Evolutionary conservation across 768 basidiomycete genomes (phyloP), one percentile per base, ranked within the genome.

Genomic region (Trametes meyenii): DNA sequence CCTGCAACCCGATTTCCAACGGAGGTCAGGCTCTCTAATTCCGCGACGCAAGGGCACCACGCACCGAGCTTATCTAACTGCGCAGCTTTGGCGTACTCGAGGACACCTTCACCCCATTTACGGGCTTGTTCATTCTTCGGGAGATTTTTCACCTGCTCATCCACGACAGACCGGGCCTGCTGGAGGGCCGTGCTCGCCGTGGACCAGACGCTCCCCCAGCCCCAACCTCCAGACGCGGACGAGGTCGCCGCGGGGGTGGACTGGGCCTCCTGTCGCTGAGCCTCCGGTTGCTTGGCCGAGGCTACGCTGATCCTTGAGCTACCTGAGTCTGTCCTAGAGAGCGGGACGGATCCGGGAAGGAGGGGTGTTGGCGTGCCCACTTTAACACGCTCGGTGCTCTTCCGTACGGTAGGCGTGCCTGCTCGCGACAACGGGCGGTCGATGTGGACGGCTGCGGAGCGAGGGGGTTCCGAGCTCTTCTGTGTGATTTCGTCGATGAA

Each of bases 401-500:
- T 90, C 67, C 88, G 81, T 43, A 91, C 74, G 4, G 78, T 85
- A 3, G 90, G 90, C 3, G 89, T 90, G 38, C 86, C 84, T 36
- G 88, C 83, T 49, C 89, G 83, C 54, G 87, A 87, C 54, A 78
- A 67, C 14, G 83, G 83, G 16, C 85, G 78, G 51, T 87, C 85
- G 58, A 83, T 75, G 66, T 83, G 82, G 17, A 82, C 80, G 29
- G 82, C 75, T 16, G 86, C 75, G 4, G 83, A 69, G 26, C 88
- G 85, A 19, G 87, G 85, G 13, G 90, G 88, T 65, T 90, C 91
- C 6, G 88, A 81, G 74, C 88, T 90, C 76, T 94, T 96, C 83
- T 92, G 92, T 0, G 92, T 94, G 65, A 96, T 93, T 76, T 97
- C 93, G 73, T 97, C 92, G 43, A 97, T 85, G 79, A 96, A 96